Conservation (phyloP, 805 yeast genomes). For the Saturnispora silvae region DNA sequence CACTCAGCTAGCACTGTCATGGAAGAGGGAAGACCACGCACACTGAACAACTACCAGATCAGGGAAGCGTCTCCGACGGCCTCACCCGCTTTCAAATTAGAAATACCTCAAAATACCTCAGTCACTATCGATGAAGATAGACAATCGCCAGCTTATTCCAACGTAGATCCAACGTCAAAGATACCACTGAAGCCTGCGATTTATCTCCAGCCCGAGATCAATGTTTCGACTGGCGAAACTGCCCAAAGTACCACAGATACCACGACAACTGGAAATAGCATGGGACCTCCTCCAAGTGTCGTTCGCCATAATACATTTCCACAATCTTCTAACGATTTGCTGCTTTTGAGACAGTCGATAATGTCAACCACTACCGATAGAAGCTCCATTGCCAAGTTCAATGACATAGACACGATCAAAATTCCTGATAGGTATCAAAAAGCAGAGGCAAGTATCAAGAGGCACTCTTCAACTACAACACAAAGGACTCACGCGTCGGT, state of each 20-base stretch:
- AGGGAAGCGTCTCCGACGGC: no score
- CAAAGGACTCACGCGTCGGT: not conserved
- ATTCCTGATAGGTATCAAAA: conserved; percentile 22
- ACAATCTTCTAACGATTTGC: not conserved
- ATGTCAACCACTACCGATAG: conserved; percentile 14
- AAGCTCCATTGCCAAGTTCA: conserved; percentile 14
- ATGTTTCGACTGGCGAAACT: no score
- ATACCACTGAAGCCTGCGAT: no score
- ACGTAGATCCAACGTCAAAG: no score
- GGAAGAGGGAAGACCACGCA: no score
- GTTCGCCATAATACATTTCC: conserved; percentile 3
- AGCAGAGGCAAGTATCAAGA: conserved; percentile 8
- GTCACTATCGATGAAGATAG: no score
- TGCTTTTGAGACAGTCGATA: conserved; percentile 2
- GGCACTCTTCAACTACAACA: conserved; percentile 3
- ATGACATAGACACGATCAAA: conserved; percentile 20
- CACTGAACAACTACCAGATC: not conserved
- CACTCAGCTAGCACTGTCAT: no score
- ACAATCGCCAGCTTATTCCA: not conserved
- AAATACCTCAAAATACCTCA: no score
- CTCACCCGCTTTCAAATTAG: no score
- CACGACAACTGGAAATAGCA: no score
- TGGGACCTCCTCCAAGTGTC: not conserved
- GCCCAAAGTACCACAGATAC: no score
- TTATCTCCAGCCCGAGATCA: no score